Percentiles rank a stretch among this genome's conserved stretches.
phyloP scores from a whole-genome alignment of 352 stramenopile genomes.

The Globisporangium radiosum region DNA sequence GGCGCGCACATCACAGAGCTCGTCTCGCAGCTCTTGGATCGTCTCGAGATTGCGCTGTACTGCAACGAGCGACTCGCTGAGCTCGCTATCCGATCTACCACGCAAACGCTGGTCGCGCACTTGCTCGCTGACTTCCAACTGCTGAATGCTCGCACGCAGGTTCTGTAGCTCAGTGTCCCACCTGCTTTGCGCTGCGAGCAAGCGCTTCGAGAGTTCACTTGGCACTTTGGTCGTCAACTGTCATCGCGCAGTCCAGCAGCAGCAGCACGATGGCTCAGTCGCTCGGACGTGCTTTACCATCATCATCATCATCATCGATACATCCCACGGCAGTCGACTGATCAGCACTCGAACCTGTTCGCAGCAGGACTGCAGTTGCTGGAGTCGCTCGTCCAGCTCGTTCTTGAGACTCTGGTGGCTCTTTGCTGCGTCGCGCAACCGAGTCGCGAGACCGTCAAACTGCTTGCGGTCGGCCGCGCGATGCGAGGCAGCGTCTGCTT shows the following conservation, averaged over 20 bases:
- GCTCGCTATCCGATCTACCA: not conserved
- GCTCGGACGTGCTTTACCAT: not conserved
- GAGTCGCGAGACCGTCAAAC: conserved; percentile 54
- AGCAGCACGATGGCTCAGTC: not conserved
- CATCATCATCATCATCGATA: too few species aligned
- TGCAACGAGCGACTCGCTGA: not conserved
- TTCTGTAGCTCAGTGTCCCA: conserved; percentile 33
- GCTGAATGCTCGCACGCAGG: conserved; percentile 26
- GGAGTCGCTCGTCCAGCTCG: conserved; percentile 36
- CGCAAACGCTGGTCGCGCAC: not conserved
- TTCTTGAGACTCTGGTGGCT: conserved; percentile 30
- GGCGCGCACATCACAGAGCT: conserved; percentile 17
- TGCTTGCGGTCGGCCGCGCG: conserved; percentile 46
- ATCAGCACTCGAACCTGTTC: conserved; percentile 22
- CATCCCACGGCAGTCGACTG: too few species aligned
- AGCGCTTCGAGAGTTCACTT: conserved; percentile 43
- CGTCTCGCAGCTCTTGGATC: conserved; percentile 14
- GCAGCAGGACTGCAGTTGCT: conserved; percentile 28
- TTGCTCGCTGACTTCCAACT: conserved; percentile 16
- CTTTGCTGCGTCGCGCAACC: conserved; percentile 43
- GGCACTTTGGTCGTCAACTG: conserved; percentile 47
- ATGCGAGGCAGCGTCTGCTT: conserved; percentile 29
- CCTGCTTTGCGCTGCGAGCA: conserved; percentile 33
- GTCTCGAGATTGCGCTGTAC: conserved; percentile 16
- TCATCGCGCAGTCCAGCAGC: not conserved